Base-by-base conservation (phyloP, 805 yeast genomes). In the Zygotorulaspora sp. region DNA sequence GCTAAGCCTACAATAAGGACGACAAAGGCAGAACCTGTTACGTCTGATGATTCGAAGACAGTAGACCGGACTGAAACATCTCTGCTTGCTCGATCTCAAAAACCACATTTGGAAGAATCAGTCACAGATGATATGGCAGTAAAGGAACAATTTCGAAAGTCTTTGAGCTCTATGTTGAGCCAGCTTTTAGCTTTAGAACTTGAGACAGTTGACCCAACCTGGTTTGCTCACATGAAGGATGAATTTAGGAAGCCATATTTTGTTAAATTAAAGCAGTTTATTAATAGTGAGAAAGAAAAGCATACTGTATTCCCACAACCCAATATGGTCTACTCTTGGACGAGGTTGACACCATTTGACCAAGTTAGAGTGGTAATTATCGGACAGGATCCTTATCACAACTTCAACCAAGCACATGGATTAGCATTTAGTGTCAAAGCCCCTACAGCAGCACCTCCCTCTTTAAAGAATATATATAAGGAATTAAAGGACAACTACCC, bases 301-400 rank as follows among this genome's bases (percentile, higher is more conserved):
- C 71, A 67, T 10, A 70, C 76, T 2, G 70, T 90, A 0, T 90
- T 86, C 62, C 99, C 99, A 2, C 89, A 90, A 0, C 58, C 66
- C 12, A 54, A 72, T 10, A 83, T 84, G 43, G 76, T 92, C 14
- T 92, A 92, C 58, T 85, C 97, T 0, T 92, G 97, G 97, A 80
- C 94, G 2, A 74, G 87, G 21, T 68, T 80, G 12, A 87, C 97
- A 0, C 95, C 96, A 0, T 66, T 90, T 14, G 66, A 76, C 3
- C 59, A 73, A 3, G 83, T 88, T 13, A 80, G 78, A 53, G 92
- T 90, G 18, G 72, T 92, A 1, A 74, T 92, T 9, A 66, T 92
- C 30, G 98, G 98, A 1, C 98, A 92, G 60, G 98, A 92, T 58
- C 98, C 98, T 0, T 92, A 92, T 58, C 98, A 92, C 61, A 87